Base-by-base conservation (phyloP, 345 rosid genomes). In the Garcia nutans region DNA sequence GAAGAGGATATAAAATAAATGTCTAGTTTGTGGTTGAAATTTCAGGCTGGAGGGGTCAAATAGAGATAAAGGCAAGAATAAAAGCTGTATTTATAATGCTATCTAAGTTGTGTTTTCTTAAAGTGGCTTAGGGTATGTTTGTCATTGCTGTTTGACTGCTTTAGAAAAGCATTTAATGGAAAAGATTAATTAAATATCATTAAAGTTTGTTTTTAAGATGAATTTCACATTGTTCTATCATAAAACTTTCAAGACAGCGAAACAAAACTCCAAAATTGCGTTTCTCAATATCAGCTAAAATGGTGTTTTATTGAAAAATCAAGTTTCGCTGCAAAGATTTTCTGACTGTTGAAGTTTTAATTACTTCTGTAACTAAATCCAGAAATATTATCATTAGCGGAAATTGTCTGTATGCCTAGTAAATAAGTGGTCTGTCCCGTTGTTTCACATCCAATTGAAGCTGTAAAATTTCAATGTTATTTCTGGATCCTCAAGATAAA, bases 401-500 rank as follows among this genome's bases (percentile, higher is more conserved):
- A 10, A 49, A 44, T 19, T 74, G 52, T 6, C 33, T 20, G 60
- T 23, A 16, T 37, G 15, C 24, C 23, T 60, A 24, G 76, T 24
- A 26, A 45, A 8, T 50, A 68, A 73, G 41, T 73, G 63, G 41
- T 26, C 68, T 3, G 41, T 37, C 41, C 6, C 20, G 41, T 70
- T 54, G 61, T 70, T 70, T 70, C 26, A 19, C 22, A 23, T 17
- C 1, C 45, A 22, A 19, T 55, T 55, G 60, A 42, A 74, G 71
- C 50, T 74, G 50, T 57, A 74, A 49, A 55, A 57, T 26, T 71
- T 56, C 17, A 44, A 15, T 19, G 15, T 56, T 69, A 23, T 52
- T 28, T 69, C 42, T 52, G 23, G 60, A 69, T 31, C 28, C 45
- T 26, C 41, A n/a, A 24, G 22, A 41, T 64, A 7, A 22, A 64